A percentile compares a stretch with the other conserved stretches of the same genome.
Evolutionary conservation across 2,329 filamentous ascomycete genomes (phyloP).

Genomic region (Pezicula carpinea): DNA sequence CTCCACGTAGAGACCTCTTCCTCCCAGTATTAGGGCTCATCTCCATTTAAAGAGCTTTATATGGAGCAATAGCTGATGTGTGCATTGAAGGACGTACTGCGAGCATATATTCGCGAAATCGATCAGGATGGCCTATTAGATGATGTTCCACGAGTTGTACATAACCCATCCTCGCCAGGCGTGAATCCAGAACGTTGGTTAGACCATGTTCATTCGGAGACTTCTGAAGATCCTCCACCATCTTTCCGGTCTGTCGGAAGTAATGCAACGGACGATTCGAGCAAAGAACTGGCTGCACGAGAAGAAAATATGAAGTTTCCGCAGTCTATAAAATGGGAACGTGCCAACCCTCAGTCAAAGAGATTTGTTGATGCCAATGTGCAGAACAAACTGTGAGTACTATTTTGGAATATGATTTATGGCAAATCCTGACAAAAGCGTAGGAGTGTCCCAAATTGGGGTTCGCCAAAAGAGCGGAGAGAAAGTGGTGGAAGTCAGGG

Average conservation of each 20-base stretch:
- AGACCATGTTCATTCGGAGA: slow-evolving; percentile 12
- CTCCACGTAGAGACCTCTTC: not conserved
- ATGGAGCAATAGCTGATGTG: slow-evolving; percentile 11
- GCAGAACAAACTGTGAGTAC: not conserved
- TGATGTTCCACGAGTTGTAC: slow-evolving; percentile 30
- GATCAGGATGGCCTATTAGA: slow-evolving; percentile 52
- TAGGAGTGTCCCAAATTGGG: slow-evolving; percentile 2
- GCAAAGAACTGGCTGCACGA: slow-evolving; percentile 21
- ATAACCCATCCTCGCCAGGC: slow-evolving; percentile 26
- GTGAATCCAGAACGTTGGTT: slow-evolving; percentile 21
- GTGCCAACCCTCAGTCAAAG: slow-evolving; percentile 17
- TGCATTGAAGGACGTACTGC: slow-evolving; percentile 46
- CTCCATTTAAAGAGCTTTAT: slow-evolving; percentile 2
- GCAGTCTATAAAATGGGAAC: slow-evolving; percentile 24
- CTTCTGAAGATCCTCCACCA: slow-evolving; percentile 10
- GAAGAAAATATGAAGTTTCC: slow-evolving; percentile 30
- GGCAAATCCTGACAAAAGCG: not conserved
- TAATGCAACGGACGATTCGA: slow-evolving; percentile 11
- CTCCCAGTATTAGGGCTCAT: no score
- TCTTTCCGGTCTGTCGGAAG: slow-evolving; percentile 19
- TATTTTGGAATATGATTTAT: not conserved
- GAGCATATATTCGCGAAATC: slow-evolving; percentile 57
- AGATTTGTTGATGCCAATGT: not conserved
- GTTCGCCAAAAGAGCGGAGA: not conserved
- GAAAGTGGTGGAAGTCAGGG: slow-evolving; percentile 1